These are phyloP conservation scores for Tolypocladium cylindrosporum DNA, from an alignment of 2,329 filamentous ascomycete species.

Conservation along the genomic window DNA sequence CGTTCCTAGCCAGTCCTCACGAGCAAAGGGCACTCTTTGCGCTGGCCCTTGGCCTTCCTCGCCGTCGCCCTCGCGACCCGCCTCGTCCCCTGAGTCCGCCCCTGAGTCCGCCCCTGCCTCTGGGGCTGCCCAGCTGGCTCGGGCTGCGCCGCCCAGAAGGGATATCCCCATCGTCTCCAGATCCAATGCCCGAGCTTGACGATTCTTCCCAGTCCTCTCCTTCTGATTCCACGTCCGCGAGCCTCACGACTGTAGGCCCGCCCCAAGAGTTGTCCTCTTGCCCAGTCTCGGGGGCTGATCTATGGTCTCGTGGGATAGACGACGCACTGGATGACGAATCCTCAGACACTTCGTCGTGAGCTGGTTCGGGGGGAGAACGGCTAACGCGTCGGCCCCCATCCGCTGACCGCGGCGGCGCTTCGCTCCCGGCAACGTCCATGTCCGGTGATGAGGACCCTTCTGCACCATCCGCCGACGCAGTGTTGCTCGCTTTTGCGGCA, in stretches of 20 bases:
- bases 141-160: conserved; percentile 4
- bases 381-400: background rate
- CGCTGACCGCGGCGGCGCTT: background rate
- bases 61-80: background rate
- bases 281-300: background rate
- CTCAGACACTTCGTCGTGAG: background rate
- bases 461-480: background rate
- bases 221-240: conserved; percentile 4
- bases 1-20: background rate
- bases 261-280: background rate
- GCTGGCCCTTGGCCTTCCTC: background rate
- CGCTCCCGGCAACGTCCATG: background rate
- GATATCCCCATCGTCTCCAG: conserved; percentile 11
- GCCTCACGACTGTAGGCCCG: conserved; percentile 7
- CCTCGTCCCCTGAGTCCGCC: conserved; percentile 9
- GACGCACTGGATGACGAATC: background rate
- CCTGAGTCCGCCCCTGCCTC: conserved; percentile 6
- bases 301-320: background rate
- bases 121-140: background rate
- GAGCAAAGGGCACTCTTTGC: background rate
- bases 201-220: background rate
- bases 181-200: conserved; percentile 1
- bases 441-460: background rate
- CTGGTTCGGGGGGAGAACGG: background rate
- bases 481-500: background rate